phyloP scores from a whole-genome alignment of 768 basidiomycete genomes.

The Phanerochaete carnosa region DNA sequence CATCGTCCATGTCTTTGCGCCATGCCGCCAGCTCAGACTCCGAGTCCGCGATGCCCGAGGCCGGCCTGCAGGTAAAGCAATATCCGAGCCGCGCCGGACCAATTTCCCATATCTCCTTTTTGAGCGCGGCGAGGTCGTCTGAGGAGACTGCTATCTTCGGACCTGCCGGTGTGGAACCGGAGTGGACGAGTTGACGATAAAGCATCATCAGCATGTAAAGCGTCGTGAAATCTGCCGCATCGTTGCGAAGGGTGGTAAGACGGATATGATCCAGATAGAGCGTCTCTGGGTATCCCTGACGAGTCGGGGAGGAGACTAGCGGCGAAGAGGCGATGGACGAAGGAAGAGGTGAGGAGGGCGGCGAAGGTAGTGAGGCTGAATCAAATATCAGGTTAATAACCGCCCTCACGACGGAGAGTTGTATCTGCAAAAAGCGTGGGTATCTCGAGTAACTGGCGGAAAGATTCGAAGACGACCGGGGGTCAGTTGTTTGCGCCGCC shows the following conservation, averaged over 20 bases:
- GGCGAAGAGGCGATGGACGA: slow-evolving; percentile 31
- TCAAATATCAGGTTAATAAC: slow-evolving; percentile 25
- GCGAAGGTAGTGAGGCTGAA: slow-evolving; percentile 34
- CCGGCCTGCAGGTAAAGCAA: slow-evolving; percentile 40
- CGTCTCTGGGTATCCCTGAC: slow-evolving; percentile 63
- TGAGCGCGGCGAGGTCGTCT: slow-evolving; percentile 55
- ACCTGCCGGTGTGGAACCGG: slow-evolving; percentile 25
- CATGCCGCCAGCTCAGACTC: slow-evolving; percentile 48
- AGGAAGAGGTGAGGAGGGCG: slow-evolving; percentile 54
- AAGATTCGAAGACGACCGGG: slow-evolving; percentile 1
- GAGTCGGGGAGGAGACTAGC: slow-evolving; percentile 26
- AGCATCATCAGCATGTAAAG: slow-evolving; percentile 81
- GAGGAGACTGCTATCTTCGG: slow-evolving; percentile 35
- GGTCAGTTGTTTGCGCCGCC: not conserved
- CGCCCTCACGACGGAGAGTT: slow-evolving; percentile 22
- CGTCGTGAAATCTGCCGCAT: slow-evolving; percentile 71
- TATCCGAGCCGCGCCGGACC: slow-evolving; percentile 59
- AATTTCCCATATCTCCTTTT: slow-evolving; percentile 73
- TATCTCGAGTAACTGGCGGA: slow-evolving; percentile 10
- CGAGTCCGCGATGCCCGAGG: slow-evolving; percentile 2
- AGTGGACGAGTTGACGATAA: slow-evolving; percentile 69
- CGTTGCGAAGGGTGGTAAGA: slow-evolving; percentile 59
- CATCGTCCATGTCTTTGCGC: slow-evolving; percentile 54
- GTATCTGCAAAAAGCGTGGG: slow-evolving; percentile 30
- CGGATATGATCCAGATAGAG: slow-evolving; percentile 77